Evolutionary conservation across 2,329 filamentous ascomycete genomes (phyloP).

Genomic region (Pseudocercospora crystallina): DNA sequence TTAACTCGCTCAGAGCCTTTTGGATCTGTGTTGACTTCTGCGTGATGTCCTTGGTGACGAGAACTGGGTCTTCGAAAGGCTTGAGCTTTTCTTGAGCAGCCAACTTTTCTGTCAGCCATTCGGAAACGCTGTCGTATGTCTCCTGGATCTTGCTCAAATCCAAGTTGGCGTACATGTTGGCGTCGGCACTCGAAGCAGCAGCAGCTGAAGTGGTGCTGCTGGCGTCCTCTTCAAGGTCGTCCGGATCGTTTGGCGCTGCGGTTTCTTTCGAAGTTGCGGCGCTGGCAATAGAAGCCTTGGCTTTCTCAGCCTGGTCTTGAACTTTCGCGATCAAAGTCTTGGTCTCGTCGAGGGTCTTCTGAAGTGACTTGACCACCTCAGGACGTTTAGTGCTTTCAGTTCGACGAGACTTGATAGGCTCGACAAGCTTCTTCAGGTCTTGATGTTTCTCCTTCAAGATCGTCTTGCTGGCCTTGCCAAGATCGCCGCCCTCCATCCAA

Average conservation of each 20-base stretch:
- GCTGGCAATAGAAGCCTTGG: conserved; percentile 42
- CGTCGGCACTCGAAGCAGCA: conserved; percentile 39
- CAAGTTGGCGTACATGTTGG: conserved; percentile 67
- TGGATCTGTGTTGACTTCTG: conserved; percentile 69
- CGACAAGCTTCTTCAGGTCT: conserved; percentile 72
- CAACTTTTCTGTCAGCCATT: conserved; percentile 75
- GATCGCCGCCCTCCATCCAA: conserved; percentile 78
- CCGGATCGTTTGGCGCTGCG: conserved; percentile 52
- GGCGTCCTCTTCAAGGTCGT: conserved; percentile 69
- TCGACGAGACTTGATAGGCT: conserved; percentile 73
- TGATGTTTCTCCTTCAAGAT: conserved; percentile 75
- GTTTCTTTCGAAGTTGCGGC: conserved; percentile 38
- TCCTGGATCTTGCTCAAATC: conserved; percentile 68
- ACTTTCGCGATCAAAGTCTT: conserved; percentile 69
- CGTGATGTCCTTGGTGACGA: conserved; percentile 70
- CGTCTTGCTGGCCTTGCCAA: conserved; percentile 71
- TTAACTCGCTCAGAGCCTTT: conserved; percentile 67
- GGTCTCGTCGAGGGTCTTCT: conserved; percentile 70
- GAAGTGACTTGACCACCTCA: conserved; percentile 64
- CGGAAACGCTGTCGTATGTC: conserved; percentile 60
- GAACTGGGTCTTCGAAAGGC: conserved; percentile 69
- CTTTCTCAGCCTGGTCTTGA: conserved; percentile 68
- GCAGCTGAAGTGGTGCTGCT: conserved; percentile 40
- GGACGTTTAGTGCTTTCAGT: conserved; percentile 72
- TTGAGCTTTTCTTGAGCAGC: conserved; percentile 69